A percentile compares a stretch with the other conserved stretches of the same genome.
phyloP scores from a whole-genome alignment of 352 stramenopile species.

The Phytophthora foliorum region DNA sequence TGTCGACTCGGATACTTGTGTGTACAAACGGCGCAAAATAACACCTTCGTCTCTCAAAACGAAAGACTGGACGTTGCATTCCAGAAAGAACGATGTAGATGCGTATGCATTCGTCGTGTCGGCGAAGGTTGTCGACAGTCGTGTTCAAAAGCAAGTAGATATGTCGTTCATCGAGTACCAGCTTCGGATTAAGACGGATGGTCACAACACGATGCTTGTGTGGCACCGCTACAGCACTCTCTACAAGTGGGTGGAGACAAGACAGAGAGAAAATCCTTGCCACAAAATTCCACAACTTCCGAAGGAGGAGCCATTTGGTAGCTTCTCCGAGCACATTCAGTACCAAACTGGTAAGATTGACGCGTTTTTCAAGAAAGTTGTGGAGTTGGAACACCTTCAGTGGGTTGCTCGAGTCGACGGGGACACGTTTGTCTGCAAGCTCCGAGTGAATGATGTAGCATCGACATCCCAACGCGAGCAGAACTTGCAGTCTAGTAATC shows the following conservation, averaged over 20 bases:
- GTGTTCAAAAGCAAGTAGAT: conserved; percentile 13
- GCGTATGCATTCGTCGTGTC: conserved; percentile 10
- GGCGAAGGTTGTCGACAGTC: conserved; percentile 19
- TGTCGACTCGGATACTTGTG: neutral
- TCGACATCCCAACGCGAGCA: neutral
- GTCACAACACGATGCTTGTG: conserved; percentile 17
- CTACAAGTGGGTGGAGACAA: conserved; percentile 15
- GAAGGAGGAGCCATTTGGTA: conserved; percentile 67
- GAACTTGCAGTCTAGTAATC: neutral
- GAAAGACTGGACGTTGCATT: conserved; percentile 17
- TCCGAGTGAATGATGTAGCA: conserved; percentile 2
- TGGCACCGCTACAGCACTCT: conserved; percentile 23
- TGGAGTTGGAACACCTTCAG: conserved; percentile 59
- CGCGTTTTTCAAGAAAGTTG: conserved; percentile 58
- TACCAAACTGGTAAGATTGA: conserved; percentile 56
- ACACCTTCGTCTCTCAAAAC: conserved; percentile 10
- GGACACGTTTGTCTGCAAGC: conserved; percentile 21
- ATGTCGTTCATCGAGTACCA: conserved; percentile 24
- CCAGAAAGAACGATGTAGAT: conserved; percentile 5
- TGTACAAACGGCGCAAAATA: neutral
- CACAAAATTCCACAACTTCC: conserved; percentile 59
- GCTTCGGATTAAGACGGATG: conserved; percentile 22
- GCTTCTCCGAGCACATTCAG: conserved; percentile 65
- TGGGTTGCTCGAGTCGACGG: conserved; percentile 46
- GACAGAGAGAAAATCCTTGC: conserved; percentile 9